Percentiles rank a stretch among this genome's conserved stretches.
phyloP scores from a whole-genome alignment of 495 filamentous ascomycete genomes.

The Peziza echinospora region DNA sequence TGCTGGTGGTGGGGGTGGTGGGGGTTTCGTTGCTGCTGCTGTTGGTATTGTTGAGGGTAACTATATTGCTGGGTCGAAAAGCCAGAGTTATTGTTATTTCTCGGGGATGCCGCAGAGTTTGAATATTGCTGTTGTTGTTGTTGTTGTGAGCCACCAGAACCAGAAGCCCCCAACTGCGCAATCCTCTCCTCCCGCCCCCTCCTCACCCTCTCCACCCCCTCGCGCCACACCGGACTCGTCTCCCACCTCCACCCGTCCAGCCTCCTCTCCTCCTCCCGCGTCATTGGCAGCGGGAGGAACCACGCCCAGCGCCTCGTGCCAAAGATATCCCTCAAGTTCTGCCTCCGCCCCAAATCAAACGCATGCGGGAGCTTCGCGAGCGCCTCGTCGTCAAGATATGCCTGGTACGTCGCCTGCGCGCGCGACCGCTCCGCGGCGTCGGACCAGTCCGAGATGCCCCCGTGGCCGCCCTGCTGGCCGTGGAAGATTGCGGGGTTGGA shows the following conservation, averaged over 20 bases:
- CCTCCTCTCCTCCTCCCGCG: conserved; percentile 85
- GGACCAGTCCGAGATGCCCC: conserved; percentile 32
- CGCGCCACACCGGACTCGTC: conserved; percentile 47
- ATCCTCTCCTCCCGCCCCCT: conserved; percentile 37
- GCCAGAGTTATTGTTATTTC: conserved; percentile 10
- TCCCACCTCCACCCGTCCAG: conserved; percentile 91
- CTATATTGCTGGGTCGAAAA: background rate
- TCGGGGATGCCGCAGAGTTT: no score
- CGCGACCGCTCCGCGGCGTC: conserved; percentile 51
- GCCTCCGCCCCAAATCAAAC: conserved; percentile 65
- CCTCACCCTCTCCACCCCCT: conserved; percentile 38
- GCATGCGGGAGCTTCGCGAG: conserved; percentile 71
- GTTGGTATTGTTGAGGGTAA: no score
- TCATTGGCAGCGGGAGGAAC: conserved; percentile 57
- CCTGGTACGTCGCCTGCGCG: conserved; percentile 50
- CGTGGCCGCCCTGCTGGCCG: conserved; percentile 29
- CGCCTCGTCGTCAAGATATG: conserved; percentile 75
- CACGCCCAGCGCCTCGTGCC: conserved; percentile 53
- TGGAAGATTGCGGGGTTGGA: conserved; percentile 10
- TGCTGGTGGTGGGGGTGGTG: background rate
- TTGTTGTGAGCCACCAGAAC: conserved; percentile 6
- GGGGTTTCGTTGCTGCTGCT: no score
- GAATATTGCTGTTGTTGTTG: no score
- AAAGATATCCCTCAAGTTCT: conserved; percentile 69
- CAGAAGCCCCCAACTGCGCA: conserved; percentile 31